These are phyloP conservation scores for Gonapodya prolifera DNA, from an alignment of 192 early-diverging fungal species.

Conservation along the genomic window DNA sequence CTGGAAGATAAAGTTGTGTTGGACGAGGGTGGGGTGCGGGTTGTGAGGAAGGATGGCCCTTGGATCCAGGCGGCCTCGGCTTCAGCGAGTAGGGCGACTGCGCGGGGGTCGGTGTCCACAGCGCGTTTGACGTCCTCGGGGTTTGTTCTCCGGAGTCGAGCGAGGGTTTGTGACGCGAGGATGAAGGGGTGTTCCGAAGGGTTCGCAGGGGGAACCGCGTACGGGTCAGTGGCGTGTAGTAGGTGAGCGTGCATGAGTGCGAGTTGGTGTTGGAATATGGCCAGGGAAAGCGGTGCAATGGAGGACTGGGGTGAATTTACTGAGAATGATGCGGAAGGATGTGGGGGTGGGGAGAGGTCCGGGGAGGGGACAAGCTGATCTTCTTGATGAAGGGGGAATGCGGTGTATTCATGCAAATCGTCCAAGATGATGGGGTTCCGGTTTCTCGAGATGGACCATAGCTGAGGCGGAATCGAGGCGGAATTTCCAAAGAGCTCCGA, in stretches of 20 bases:
- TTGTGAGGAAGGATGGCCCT: too few species aligned
- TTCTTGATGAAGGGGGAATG: too few species aligned
- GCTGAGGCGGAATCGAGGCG: too few species aligned
- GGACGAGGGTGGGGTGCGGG: too few species aligned
- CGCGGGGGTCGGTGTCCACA: not conserved
- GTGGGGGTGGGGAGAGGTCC: not conserved
- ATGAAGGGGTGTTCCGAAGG: not conserved
- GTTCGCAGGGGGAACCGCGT: not conserved
- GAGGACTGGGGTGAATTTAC: not conserved
- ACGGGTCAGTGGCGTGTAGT: not conserved
- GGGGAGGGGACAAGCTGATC: too few species aligned
- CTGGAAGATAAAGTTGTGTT: too few species aligned
- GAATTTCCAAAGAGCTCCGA: not conserved
- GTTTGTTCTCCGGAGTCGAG: not conserved
- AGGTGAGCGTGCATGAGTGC: not conserved
- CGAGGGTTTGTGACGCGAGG: not conserved
- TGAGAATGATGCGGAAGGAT: not conserved
- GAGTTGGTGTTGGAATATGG: not conserved
- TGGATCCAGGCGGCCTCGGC: not conserved
- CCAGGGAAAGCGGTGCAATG: not conserved
- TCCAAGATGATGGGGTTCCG: too few species aligned
- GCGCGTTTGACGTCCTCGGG: not conserved
- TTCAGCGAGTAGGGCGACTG: not conserved
- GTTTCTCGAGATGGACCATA: too few species aligned
- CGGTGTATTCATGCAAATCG: too few species aligned